phyloP scores from a whole-genome alignment of 805 yeast species.

The Lipomyces lipofer region DNA sequence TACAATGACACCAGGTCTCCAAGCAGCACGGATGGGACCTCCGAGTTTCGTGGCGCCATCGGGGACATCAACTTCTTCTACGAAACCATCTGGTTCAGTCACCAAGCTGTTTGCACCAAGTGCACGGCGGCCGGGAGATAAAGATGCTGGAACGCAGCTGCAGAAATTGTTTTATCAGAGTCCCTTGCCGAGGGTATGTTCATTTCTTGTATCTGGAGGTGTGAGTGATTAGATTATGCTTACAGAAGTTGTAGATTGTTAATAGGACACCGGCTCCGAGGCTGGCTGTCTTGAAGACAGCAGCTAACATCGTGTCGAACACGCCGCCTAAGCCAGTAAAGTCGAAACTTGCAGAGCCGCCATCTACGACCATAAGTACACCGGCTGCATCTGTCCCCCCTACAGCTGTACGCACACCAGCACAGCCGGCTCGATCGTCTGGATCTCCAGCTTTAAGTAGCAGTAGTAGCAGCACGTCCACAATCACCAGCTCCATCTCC shows the following conservation, averaged over 20 bases:
- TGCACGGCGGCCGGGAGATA: constrained; percentile 12
- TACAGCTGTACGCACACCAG: neutral
- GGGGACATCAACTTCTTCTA: neutral
- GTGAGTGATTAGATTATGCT: neutral
- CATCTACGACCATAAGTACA: neutral
- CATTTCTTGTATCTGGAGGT: neutral
- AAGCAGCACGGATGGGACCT: neutral
- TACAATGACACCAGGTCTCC: neutral
- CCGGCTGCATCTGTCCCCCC: neutral
- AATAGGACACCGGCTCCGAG: neutral
- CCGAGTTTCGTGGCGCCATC: neutral
- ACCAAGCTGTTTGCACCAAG: constrained; percentile 17
- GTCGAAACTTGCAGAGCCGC: neutral
- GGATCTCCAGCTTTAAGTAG: neutral
- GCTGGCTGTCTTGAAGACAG: no score
- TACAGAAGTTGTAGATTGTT: neutral
- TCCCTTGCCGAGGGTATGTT: constrained; percentile 24
- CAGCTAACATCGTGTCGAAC: no score
- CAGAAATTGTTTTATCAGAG: constrained; percentile 24
- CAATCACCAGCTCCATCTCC: neutral
- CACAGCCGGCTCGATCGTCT: neutral
- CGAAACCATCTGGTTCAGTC: neutral
- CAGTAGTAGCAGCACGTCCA: neutral
- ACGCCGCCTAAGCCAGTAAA: no score
- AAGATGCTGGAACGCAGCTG: constrained; percentile 5